Conservation (phyloP, 1,284 basidiomycete genomes). For the Leccinum angustisporum region DNA sequence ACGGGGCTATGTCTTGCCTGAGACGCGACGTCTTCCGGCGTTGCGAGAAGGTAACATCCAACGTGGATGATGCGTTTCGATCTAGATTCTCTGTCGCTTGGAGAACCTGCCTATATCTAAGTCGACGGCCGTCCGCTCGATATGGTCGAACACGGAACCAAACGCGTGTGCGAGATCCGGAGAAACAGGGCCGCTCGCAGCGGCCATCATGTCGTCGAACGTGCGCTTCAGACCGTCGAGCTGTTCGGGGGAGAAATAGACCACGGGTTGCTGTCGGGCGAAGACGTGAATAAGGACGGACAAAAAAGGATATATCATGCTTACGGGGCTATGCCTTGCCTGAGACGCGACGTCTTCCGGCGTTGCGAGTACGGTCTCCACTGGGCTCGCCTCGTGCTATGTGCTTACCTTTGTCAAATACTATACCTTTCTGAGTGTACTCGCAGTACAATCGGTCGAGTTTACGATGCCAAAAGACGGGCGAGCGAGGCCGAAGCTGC, state of each 20-base stretch:
- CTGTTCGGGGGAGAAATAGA: slow-evolving; percentile 34
- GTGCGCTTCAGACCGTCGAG: slow-evolving; percentile 32
- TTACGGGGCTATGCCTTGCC: slow-evolving; percentile 19
- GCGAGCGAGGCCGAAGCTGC: no score
- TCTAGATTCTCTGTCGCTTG: slow-evolving; percentile 32
- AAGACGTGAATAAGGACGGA: not conserved
- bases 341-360: slow-evolving; percentile 21
- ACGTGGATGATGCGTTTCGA: not conserved
- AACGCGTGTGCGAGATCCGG: slow-evolving; percentile 32
- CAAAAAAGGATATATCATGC: not conserved
- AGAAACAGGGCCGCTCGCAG: slow-evolving; percentile 31
- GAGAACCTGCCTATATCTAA: slow-evolving; percentile 24
- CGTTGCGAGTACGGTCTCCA: slow-evolving; percentile 16
- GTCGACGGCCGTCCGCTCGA: slow-evolving; percentile 30
- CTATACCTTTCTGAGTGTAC: no score
- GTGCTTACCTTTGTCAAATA: no score
- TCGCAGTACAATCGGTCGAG: no score
- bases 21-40: slow-evolving; percentile 15
- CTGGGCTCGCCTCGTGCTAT: not conserved
- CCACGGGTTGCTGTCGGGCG: slow-evolving; percentile 21
- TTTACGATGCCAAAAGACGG: no score
- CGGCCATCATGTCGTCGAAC: slow-evolving; percentile 33
- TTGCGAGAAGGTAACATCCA: slow-evolving; percentile 4
- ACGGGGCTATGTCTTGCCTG: slow-evolving; percentile 23
- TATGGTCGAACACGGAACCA: slow-evolving; percentile 36